phyloP scores from a whole-genome alignment of 1,284 basidiomycete genomes.

The Leccinum holopus region DNA sequence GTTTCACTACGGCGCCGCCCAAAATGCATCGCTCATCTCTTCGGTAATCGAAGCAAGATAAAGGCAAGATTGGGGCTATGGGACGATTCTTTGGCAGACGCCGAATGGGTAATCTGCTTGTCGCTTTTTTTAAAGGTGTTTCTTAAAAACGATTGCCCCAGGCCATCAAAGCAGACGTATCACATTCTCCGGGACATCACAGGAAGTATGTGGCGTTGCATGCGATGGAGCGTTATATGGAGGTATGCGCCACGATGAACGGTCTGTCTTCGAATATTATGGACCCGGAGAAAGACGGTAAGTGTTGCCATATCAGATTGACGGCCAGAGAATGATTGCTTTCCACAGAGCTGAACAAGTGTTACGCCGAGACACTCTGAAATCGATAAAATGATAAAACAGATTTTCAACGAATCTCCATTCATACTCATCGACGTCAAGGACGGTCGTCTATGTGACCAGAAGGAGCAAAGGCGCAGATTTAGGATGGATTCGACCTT shows the following conservation, averaged over 20 bases:
- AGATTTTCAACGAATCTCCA: slow-evolving; percentile 7
- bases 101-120: slow-evolving; percentile 2
- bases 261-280: background rate
- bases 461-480: slow-evolving; percentile 1
- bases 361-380: background rate
- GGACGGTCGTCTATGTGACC: slow-evolving; percentile 10
- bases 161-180: slow-evolving; percentile 8
- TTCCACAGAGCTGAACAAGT: slow-evolving; percentile 6
- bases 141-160: background rate
- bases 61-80: background rate
- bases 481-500: slow-evolving; percentile 6
- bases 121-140: background rate
- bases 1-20: background rate
- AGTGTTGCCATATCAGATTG: background rate
- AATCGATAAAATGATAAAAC: background rate
- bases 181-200: slow-evolving; percentile 5
- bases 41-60: slow-evolving; percentile 11
- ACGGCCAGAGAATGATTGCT: background rate
- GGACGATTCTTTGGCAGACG: slow-evolving; percentile 2
- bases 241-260: background rate
- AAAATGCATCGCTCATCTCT: slow-evolving; percentile 4
- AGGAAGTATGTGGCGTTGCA: slow-evolving; percentile 7
- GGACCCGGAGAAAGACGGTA: background rate
- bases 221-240: background rate
- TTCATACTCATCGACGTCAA: slow-evolving; percentile 12